Evolutionary conservation across 805 yeast genomes (phyloP).

Genomic region (Starmerella davenportii): DNA sequence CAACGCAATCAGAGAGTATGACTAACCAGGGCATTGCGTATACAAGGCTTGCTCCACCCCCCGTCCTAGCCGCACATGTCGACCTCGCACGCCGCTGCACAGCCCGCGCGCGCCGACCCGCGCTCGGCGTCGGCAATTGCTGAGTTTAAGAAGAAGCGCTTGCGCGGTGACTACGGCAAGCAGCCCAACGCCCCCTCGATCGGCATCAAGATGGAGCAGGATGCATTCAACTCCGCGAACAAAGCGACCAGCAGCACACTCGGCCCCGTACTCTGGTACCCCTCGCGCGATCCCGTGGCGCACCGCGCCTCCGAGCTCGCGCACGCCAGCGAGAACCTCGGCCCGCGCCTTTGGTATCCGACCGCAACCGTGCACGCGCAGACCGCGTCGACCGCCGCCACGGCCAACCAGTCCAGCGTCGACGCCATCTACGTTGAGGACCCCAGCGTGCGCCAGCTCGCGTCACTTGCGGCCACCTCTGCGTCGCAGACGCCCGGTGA

Average conservation of each 20-base stretch:
- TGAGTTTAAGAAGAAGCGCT: constrained; percentile 21
- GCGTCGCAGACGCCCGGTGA: constrained; percentile 20
- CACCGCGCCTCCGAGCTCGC: constrained; percentile 25
- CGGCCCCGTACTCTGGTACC: constrained; percentile 23
- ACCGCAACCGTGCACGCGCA: constrained; percentile 19
- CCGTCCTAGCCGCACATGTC: no score
- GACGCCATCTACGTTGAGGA: constrained; percentile 10
- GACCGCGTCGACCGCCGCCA: constrained; percentile 24
- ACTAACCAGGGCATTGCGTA: no score
- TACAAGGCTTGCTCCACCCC: no score
- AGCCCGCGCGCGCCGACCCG: background rate
- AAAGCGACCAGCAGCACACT: constrained; percentile 21
- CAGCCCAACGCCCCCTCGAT: constrained; percentile 24
- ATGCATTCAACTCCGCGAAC: constrained; percentile 21
- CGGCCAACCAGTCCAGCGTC: background rate
- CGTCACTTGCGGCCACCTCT: constrained; percentile 22
- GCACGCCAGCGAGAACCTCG: constrained; percentile 18
- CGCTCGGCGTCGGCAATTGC: constrained; percentile 19
- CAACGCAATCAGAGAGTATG: no score
- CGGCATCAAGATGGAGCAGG: constrained; percentile 20
- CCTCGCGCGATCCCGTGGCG: constrained; percentile 19
- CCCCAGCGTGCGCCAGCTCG: constrained; percentile 10
- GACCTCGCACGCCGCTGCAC: background rate
- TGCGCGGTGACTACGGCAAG: constrained; percentile 20
- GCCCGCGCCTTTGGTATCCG: constrained; percentile 24